A percentile compares a stretch with the other conserved stretches of the same genome.
Evolutionary conservation across 768 basidiomycete species (phyloP).

Genomic region (Calvatia gigantea): DNA sequence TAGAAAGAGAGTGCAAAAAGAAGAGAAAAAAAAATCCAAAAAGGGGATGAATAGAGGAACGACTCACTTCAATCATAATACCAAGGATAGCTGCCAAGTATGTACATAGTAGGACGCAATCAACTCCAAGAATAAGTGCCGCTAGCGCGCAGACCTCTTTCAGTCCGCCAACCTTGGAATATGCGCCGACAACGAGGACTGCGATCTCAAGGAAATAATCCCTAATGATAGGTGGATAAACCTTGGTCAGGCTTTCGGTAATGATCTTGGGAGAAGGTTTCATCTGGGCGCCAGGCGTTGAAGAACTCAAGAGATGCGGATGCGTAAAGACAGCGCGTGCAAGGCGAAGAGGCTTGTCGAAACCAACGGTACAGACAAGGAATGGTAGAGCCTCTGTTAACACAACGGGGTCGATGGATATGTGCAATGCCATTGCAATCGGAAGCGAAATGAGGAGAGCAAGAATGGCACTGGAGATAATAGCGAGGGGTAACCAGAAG

Average conservation of each 20-base stretch:
- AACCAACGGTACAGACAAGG: slow-evolving; percentile 96
- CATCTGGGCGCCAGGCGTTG: slow-evolving; percentile 29
- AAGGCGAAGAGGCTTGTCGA: slow-evolving; percentile 94
- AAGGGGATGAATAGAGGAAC: slow-evolving; percentile 10
- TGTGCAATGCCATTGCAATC: slow-evolving; percentile 64
- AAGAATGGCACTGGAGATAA: slow-evolving; percentile 76
- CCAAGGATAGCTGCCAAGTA: slow-evolving; percentile 87
- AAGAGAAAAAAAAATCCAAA: slow-evolving; percentile 2
- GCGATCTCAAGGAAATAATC: slow-evolving; percentile 93
- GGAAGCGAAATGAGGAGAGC: slow-evolving; percentile 85
- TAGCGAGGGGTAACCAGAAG: slow-evolving; percentile 59
- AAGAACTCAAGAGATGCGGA: slow-evolving; percentile 53
- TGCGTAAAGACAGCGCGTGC: slow-evolving; percentile 88
- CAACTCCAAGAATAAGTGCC: slow-evolving; percentile 79
- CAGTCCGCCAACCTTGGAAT: slow-evolving; percentile 82
- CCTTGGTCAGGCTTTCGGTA: slow-evolving; percentile 74
- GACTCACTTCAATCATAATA: slow-evolving; percentile 90
- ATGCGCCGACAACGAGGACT: slow-evolving; percentile 84
- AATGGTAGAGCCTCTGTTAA: slow-evolving; percentile 96
- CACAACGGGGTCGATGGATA: slow-evolving; percentile 89
- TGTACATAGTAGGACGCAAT: slow-evolving; percentile 86
- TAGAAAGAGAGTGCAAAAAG: neutral
- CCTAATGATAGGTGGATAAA: slow-evolving; percentile 81
- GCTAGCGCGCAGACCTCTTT: slow-evolving; percentile 95
- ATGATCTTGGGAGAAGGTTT: slow-evolving; percentile 84